Evolutionary conservation across 768 basidiomycete species (phyloP).

Genomic region (Lactarius hatsudake): DNA sequence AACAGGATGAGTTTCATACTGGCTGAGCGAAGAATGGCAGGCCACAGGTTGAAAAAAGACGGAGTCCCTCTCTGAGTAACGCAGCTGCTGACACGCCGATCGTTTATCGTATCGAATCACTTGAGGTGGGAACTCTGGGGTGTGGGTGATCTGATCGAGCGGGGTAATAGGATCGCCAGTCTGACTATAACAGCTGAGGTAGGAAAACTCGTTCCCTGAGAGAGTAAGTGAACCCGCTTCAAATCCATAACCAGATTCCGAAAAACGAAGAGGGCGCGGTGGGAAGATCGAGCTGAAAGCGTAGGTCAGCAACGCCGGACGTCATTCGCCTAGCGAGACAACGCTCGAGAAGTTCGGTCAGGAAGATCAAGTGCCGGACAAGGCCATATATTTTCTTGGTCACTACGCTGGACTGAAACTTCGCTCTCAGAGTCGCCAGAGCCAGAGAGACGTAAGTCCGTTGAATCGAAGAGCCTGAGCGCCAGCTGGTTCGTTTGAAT

Average conservation of each 20-base stretch:
- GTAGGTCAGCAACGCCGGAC: slow-evolving; percentile 33
- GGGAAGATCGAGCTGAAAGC: slow-evolving; percentile 29
- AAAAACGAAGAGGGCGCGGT: slow-evolving; percentile 25
- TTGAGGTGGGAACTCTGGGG: slow-evolving; percentile 32
- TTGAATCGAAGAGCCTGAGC: slow-evolving; percentile 5
- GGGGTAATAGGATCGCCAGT: slow-evolving; percentile 28
- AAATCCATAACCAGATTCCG: slow-evolving; percentile 25
- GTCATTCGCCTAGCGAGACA: slow-evolving; percentile 36
- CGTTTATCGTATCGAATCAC: slow-evolving; percentile 26
- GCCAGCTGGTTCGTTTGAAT: slow-evolving; percentile 10
- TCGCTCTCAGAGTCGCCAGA: neutral
- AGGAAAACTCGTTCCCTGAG: slow-evolving; percentile 9
- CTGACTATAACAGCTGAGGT: slow-evolving; percentile 13
- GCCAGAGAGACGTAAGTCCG: slow-evolving; percentile 18
- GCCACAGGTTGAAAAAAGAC: slow-evolving; percentile 9
- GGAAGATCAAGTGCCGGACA: neutral
- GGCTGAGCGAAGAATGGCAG: slow-evolving; percentile 1
- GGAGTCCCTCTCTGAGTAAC: slow-evolving; percentile 9
- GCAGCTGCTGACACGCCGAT: neutral
- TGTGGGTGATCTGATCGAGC: slow-evolving; percentile 34
- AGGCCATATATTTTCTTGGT: slow-evolving; percentile 19
- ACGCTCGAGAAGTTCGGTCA: slow-evolving; percentile 27
- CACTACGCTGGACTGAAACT: neutral
- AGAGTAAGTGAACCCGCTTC: slow-evolving; percentile 12
- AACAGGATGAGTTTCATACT: neutral